These are phyloP conservation scores for Septoria linicola DNA, from an alignment of 2,329 filamentous ascomycete species.

Conservation along the genomic window DNA sequence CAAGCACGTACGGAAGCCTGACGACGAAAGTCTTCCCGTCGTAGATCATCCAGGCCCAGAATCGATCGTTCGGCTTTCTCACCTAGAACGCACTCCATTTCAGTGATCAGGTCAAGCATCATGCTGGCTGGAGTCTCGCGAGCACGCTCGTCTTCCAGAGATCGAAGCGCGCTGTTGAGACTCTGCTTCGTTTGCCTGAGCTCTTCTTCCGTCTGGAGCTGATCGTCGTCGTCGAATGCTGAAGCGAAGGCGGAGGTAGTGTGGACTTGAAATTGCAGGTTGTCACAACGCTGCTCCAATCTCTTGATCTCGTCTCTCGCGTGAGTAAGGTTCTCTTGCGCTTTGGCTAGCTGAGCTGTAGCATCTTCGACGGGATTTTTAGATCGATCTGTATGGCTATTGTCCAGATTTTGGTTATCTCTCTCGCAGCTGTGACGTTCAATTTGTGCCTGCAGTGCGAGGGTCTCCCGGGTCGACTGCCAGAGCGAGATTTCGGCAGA, in stretches of 20 bases:
- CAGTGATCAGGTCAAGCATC: neutral
- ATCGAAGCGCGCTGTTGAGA: neutral
- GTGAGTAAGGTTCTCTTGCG: neutral
- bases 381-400: no score
- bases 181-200: neutral
- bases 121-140: neutral
- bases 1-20: no score
- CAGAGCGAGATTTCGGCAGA: neutral
- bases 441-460: neutral
- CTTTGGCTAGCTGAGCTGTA: neutral
- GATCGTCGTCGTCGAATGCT: neutral
- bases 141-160: neutral
- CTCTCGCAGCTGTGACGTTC: neutral
- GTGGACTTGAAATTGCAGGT: neutral
- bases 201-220: neutral
- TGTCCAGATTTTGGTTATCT: no score
- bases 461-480: neutral
- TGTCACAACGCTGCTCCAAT: neutral
- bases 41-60: no score
- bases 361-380: neutral
- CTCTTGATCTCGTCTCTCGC: neutral
- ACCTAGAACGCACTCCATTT: neutral
- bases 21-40: no score
- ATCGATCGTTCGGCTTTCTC: neutral
- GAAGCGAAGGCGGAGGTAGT: neutral